phyloP scores from a whole-genome alignment of 441 rosid species.

The Syzygium malaccense region DNA sequence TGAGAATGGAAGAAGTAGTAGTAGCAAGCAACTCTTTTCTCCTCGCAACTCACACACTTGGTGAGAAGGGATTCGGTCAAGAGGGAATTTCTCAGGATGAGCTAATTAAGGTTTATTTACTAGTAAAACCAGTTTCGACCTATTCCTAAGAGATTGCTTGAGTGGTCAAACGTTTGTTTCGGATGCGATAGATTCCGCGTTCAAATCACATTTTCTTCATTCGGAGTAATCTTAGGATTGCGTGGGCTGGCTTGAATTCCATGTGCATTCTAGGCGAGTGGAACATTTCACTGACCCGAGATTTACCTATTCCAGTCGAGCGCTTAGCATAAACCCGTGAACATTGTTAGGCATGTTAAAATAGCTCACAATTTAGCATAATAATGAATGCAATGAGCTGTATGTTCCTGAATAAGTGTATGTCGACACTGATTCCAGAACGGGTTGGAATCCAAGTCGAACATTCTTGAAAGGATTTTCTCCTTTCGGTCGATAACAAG shows the following conservation, averaged over 20 bases:
- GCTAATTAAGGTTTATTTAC: not conserved
- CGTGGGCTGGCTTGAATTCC: not conserved
- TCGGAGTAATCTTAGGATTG: not conserved
- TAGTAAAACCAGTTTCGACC: not conserved
- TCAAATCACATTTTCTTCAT: not conserved
- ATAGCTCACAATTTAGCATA: not conserved
- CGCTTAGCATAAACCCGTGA: not conserved
- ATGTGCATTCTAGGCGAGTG: not conserved
- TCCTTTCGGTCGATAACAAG: no score
- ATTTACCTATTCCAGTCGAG: not conserved
- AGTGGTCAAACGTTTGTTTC: not conserved
- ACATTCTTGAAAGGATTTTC: no score
- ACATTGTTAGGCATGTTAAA: not conserved
- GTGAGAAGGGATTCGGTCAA: not conserved
- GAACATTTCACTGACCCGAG: fast-evolving
- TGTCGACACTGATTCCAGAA: no score
- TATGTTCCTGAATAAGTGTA: no score
- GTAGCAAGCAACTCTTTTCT: not conserved
- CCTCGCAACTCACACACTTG: not conserved
- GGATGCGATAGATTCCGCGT: not conserved
- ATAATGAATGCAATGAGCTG: no score
- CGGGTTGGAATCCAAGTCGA: no score
- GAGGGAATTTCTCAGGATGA: not conserved
- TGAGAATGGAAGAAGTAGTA: not conserved
- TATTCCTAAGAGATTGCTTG: not conserved